Evolutionary conservation across 176 grass and related monocot species (phyloP), one percentile per base, ranked within the genome.

Genomic region (Thalia dealbata): DNA sequence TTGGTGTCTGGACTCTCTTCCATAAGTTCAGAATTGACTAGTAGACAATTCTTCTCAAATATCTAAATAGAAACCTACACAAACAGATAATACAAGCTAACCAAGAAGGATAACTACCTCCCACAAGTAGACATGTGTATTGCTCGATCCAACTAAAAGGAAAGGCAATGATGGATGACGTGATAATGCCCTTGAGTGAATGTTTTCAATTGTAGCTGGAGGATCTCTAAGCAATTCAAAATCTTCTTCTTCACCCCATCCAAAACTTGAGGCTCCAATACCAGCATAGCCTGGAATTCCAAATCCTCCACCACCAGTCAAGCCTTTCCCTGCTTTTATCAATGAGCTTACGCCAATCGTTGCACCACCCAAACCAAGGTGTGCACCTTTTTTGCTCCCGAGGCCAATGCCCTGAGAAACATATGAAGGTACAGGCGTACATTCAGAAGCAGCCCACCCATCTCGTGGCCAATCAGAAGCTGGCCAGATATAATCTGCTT

Each of bases 241-340:
- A 66, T 86, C 79, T 61, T 73, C 74, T 46, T 84, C 58, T 75
- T 85, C 76, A 26, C 72, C 83, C 83, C 83, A 86, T 35, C 67
- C 78, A 28, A 86, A 51, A 55, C 84, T 76, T 48, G 76, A 64
- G 4, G 73, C 78, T 70, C 83, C 73, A 21, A 82, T 87, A 54
- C 88, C 92, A 83, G 92, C 87, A 73, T 96, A 96, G 78, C 92
- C 92, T 84, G 92, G 92, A 80, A 96, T 86, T 72, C 92, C 92
- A 87, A 96, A 96, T 70, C 89, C 89, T 73, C 92, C 86, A 66
- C 92, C 92, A 61, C 92, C 92, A 22, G 89, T 96, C 70, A 92
- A 64, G 65, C 91, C 92, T 86, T 74, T 91, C 81, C 86, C 83
- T 74, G 91, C 88, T 82, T 81, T 91, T 80, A 83, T 86, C 79